phyloP scores from a whole-genome alignment of 2,329 filamentous ascomycete genomes.

The Emmonsia crescens region DNA sequence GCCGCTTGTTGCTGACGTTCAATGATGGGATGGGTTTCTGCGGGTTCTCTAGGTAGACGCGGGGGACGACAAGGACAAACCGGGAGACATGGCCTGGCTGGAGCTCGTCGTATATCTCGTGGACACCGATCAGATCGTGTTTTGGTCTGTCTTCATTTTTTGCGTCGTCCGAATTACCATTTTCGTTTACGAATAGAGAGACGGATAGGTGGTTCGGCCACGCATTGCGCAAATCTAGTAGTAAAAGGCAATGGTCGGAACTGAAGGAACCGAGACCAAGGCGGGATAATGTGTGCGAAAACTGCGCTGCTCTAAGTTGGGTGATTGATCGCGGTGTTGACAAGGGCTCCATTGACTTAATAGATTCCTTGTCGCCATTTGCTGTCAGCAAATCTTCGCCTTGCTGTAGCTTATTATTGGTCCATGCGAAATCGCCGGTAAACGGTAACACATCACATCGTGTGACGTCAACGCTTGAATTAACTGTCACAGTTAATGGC shows the following conservation, averaged over 20 bases:
- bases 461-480: conserved; percentile 74
- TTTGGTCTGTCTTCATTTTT: conserved; percentile 14
- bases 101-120: conserved; percentile 36
- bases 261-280: conserved; percentile 32
- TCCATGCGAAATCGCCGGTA: conserved; percentile 58
- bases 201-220: conserved; percentile 74
- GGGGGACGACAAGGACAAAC: conserved; percentile 62
- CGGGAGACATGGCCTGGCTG: conserved; percentile 56
- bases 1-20: conserved; percentile 71
- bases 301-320: conserved; percentile 27
- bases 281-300: conserved; percentile 37
- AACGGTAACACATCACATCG: conserved; percentile 71
- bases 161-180: conserved; percentile 10
- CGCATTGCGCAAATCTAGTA: conserved; percentile 77
- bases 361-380: conserved; percentile 4
- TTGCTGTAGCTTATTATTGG: conserved; percentile 25
- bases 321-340: conserved; percentile 8
- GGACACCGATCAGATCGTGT: conserved; percentile 20
- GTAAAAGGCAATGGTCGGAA: conserved; percentile 62
- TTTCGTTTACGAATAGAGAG: conserved; percentile 41
- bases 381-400: not conserved
- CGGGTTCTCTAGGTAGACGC: conserved; percentile 65
- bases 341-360: conserved; percentile 1
- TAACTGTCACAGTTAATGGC: conserved; percentile 78
- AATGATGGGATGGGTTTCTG: conserved; percentile 68